Conservation (phyloP, 1,284 basidiomycete species). For the Cryptococcus sp. region DNA sequence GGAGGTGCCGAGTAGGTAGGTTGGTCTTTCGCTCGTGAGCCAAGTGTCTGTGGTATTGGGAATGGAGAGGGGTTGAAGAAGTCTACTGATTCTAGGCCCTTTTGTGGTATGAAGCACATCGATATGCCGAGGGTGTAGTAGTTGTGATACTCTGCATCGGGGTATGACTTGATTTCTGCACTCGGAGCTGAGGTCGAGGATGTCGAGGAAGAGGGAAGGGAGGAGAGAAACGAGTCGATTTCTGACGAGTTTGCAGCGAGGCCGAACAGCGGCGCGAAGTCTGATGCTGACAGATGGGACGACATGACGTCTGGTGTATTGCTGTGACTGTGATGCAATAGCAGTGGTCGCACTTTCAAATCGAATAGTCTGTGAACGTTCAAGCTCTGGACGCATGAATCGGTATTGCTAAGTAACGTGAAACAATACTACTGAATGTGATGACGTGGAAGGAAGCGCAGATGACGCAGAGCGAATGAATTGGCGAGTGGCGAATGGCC, state of each 20-base stretch:
- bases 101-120: constrained; percentile 64
- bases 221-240: constrained; percentile 12
- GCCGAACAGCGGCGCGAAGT: constrained; percentile 14
- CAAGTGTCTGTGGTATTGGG: constrained; percentile 1
- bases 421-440: no score
- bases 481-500: no score
- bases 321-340: no score
- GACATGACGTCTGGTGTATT: constrained; percentile 3
- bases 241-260: constrained; percentile 12
- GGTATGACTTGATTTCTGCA: constrained; percentile 73
- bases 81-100: constrained; percentile 72
- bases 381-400: not conserved
- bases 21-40: constrained; percentile 5
- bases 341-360: no score
- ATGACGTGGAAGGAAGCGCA: no score
- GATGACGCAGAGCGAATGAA: no score
- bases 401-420: no score
- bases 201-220: constrained; percentile 8
- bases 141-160: constrained; percentile 81
- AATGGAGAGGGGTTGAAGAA: constrained; percentile 64
- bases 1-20: constrained; percentile 31
- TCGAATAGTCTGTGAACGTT: not conserved
- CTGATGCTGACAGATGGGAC: constrained; percentile 1
- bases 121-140: constrained; percentile 76
- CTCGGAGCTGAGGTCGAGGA: constrained; percentile 20